Percentiles rank a stretch among this genome's conserved stretches.
Conservation (phyloP, 148 eudicot species). For the Rhododendron kiyosumense region DNA sequence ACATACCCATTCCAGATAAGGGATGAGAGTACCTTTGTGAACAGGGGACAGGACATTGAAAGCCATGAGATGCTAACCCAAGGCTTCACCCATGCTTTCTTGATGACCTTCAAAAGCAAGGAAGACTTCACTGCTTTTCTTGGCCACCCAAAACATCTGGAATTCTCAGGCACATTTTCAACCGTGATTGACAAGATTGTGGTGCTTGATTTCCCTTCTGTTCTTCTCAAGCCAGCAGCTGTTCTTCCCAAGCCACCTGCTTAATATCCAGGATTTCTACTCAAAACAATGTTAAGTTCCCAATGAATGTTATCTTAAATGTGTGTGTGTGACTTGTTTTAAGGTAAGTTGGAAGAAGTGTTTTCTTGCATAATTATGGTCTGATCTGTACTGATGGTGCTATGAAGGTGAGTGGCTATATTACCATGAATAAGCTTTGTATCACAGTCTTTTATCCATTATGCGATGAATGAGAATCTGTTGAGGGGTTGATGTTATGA, state of each 20-base stretch:
- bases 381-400: background rate
- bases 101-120: conserved; percentile 61
- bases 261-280: background rate
- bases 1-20: background rate
- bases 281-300: background rate
- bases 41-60: conserved; percentile 80
- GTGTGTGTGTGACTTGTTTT: background rate
- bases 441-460: background rate
- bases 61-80: conserved; percentile 82
- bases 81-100: conserved; percentile 85
- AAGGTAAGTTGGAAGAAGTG: background rate
- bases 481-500: background rate
- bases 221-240: conserved; percentile 51
- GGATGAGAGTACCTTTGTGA: background rate
- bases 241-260: conserved; percentile 31
- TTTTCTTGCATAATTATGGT: background rate
- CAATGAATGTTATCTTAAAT: background rate
- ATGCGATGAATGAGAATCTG: background rate
- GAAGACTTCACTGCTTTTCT: conserved; percentile 52
- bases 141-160: conserved; percentile 66
- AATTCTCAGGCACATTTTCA: conserved; percentile 60
- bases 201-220: conserved; percentile 70
- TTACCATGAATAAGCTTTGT: background rate
- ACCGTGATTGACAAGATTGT: conserved; percentile 60
- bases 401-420: background rate